A percentile compares a stretch with the other conserved stretches of the same genome.
Evolutionary conservation across 2,329 filamentous ascomycete species (phyloP).

Genomic region (Claviceps monticola): DNA sequence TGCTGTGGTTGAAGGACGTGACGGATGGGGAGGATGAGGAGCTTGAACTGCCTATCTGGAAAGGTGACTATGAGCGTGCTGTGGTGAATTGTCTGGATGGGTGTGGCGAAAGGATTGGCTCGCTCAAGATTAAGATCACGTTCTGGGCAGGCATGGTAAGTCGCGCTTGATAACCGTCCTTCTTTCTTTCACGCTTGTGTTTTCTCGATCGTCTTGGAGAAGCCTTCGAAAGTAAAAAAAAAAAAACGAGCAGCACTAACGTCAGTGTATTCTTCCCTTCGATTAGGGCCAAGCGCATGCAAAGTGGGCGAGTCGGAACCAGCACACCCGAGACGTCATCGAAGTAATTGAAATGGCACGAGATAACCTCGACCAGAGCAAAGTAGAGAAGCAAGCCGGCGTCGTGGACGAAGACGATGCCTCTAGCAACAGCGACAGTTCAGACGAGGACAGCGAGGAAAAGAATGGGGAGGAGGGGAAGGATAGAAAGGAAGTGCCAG

Average conservation of each 20-base stretch:
- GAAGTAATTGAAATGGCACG: constrained; percentile 34
- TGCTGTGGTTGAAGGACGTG: constrained; percentile 58
- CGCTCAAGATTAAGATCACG: constrained; percentile 25
- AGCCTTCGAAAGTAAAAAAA: too few species aligned
- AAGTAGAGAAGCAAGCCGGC: constrained; percentile 21
- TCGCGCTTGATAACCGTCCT: neutral
- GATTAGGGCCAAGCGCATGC: constrained; percentile 22
- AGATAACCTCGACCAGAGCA: constrained; percentile 19
- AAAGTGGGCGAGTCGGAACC: constrained; percentile 20
- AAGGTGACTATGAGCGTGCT: constrained; percentile 36
- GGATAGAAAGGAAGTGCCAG: constrained; percentile 21
- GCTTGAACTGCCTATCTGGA: constrained; percentile 49
- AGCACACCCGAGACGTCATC: constrained; percentile 22
- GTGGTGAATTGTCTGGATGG: constrained; percentile 28
- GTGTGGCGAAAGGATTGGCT: constrained; percentile 34
- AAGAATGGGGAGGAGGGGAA: constrained; percentile 21
- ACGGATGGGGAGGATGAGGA: constrained; percentile 50
- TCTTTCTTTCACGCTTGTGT: neutral
- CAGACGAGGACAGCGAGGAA: constrained; percentile 21
- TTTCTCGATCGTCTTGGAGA: too few species aligned
- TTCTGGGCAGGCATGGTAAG: constrained; percentile 24
- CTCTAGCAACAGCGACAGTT: constrained; percentile 17
- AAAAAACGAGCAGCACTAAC: too few species aligned
- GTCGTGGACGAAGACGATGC: constrained; percentile 18
- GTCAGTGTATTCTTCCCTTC: neutral